Percentiles rank a stretch among this genome's conserved stretches.
Evolutionary conservation across 2,329 filamentous ascomycete genomes (phyloP).

Genomic region (Colletotrichum sp.): DNA sequence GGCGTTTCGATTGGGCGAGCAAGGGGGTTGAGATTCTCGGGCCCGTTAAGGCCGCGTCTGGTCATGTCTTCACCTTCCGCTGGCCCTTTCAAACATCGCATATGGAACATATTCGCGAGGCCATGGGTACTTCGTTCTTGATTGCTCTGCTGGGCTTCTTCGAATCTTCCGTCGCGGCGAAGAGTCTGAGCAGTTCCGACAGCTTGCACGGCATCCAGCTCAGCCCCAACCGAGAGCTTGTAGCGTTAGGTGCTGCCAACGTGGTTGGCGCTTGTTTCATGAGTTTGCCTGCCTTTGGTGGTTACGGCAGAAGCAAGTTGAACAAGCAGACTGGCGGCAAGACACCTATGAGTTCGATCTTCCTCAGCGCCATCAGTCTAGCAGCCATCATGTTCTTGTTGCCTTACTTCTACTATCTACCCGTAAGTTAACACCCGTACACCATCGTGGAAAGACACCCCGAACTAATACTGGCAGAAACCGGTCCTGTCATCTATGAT

Average conservation of each 20-base stretch:
- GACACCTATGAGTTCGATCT: slow-evolving; percentile 91
- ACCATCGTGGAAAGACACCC: background rate
- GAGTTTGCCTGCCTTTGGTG: slow-evolving; percentile 91
- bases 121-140: slow-evolving; percentile 89
- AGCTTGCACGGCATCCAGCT: slow-evolving; percentile 80
- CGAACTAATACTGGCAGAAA: slow-evolving; percentile 62
- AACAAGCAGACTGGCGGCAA: slow-evolving; percentile 91
- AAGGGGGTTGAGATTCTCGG: slow-evolving; percentile 86
- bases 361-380: slow-evolving; percentile 83
- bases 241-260: slow-evolving; percentile 90
- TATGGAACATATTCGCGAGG: slow-evolving; percentile 82
- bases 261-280: slow-evolving; percentile 91
- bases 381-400: slow-evolving; percentile 82
- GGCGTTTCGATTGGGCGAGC: slow-evolving; percentile 77
- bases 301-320: slow-evolving; percentile 94
- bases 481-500: slow-evolving; percentile 93
- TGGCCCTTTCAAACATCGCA: slow-evolving; percentile 83
- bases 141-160: slow-evolving; percentile 98
- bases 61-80: slow-evolving; percentile 77
- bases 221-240: slow-evolving; percentile 90
- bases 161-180: slow-evolving; percentile 94
- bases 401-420: slow-evolving; percentile 93
- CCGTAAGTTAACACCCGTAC: slow-evolving; percentile 62
- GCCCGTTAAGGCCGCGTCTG: slow-evolving; percentile 74
- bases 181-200: slow-evolving; percentile 76